Base-by-base conservation (phyloP, 1,284 basidiomycete species). In the Malassezia pachydermatis region DNA sequence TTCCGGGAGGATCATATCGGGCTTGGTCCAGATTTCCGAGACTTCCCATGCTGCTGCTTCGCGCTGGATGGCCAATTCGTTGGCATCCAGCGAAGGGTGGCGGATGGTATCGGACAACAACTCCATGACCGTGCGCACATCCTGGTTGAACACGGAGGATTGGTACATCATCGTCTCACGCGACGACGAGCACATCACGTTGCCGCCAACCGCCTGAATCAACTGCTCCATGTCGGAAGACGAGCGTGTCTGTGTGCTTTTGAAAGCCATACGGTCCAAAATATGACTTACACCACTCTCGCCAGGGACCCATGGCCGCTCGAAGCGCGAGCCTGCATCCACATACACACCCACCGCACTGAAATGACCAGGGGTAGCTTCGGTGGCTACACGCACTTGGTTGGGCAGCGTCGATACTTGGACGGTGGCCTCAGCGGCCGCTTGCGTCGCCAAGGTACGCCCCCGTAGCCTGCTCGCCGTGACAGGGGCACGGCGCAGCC, bases 141-240 rank as follows among this genome's bases (percentile, higher is more conserved):
- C 82, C 58, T 83, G 78, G 59, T 88, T 83, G 73, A 92, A 94
- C 67, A 95, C 85, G 38, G 88, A 87, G 14, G 92, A 90, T 74
- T 96, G 92, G 73, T 96, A 98, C 86, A 95, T 89, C 73, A 96
- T 88, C 29, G 88, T 82, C 73, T 98, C 92, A 38, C 92, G 79
- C 5, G 88, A 86, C 11, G 88, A 88, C 7, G 88, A 84, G 68
- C 86, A 89, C 72, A 86, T 79, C 52, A 96, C 88, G 74, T 95
- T 88, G 17, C 89, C 88, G 38, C 94, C 90, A 17, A 95, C 78
- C 9, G 79, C 78, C 70, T 89, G 83, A 64, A 95, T 86, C 41
- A 84, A 81, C 4, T 76, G 75, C 6, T 83, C 81, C 84, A 96
- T 90, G 61, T 86, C 79, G 33, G 81, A 81, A 4, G 75, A 72